Evolutionary conservation across 169 alveolate species (phyloP).

Genomic region (Blepharisma undulans): DNA sequence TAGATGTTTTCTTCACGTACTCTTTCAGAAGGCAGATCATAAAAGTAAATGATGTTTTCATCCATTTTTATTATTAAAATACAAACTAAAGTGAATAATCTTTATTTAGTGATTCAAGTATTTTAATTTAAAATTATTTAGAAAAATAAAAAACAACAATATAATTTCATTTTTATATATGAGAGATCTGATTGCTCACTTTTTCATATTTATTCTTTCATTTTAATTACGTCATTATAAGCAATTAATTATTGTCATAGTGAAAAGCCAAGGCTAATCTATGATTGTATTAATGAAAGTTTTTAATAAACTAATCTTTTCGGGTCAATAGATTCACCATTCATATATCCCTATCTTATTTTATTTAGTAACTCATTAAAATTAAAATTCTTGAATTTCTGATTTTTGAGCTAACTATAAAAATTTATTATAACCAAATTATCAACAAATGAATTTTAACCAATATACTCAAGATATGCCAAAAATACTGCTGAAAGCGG

Average conservation of each 20-base stretch:
- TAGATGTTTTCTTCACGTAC: background rate
- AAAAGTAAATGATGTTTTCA: background rate
- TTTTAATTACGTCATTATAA: background rate
- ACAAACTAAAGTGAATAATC: too few species aligned
- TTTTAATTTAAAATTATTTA: too few species aligned
- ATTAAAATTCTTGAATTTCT: too few species aligned
- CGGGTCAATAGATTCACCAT: background rate
- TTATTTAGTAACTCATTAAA: background rate
- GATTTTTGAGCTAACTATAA: too few species aligned
- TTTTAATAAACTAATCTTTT: too few species aligned
- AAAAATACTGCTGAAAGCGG: background rate
- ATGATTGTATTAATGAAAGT: background rate
- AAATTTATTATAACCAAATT: too few species aligned
- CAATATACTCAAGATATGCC: too few species aligned
- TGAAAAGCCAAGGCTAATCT: background rate
- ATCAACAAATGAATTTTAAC: too few species aligned
- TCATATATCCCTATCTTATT: background rate
- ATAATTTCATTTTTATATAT: background rate
- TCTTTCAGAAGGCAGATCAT: background rate
- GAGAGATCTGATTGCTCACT: background rate
- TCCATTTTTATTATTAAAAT: background rate
- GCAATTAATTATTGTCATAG: background rate
- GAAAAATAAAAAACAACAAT: background rate
- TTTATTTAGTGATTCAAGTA: too few species aligned
- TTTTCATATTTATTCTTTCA: background rate